Conservation (phyloP, 2,329 filamentous ascomycete species). For the Cryphonectria parasitica region DNA sequence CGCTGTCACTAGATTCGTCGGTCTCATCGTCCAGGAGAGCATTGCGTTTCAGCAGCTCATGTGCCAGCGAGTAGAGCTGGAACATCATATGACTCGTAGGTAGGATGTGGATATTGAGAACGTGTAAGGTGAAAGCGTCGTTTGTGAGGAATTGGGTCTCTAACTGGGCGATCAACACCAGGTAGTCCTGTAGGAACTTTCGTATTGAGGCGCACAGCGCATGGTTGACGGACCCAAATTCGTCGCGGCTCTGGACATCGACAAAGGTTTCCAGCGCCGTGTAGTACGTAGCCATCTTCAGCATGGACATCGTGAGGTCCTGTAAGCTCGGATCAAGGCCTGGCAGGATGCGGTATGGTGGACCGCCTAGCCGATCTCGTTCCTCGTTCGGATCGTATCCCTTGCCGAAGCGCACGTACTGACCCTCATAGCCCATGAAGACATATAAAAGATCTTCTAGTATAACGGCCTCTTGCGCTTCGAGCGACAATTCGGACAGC, state of each 20-base stretch:
- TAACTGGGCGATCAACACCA: slow-evolving; percentile 88
- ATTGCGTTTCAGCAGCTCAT: slow-evolving; percentile 87
- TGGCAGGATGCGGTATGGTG: slow-evolving; percentile 75
- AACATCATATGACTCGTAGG: slow-evolving; percentile 89
- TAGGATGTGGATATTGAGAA: slow-evolving; percentile 88
- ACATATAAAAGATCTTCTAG: slow-evolving; percentile 91
- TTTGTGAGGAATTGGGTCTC: slow-evolving; percentile 93
- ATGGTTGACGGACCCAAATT: slow-evolving; percentile 94
- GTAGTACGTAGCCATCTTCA: slow-evolving; percentile 94
- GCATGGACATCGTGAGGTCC: slow-evolving; percentile 84
- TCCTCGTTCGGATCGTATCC: slow-evolving; percentile 83
- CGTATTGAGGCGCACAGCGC: slow-evolving; percentile 94
- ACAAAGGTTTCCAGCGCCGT: slow-evolving; percentile 89
- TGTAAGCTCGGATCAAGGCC: slow-evolving; percentile 90
- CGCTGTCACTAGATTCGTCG: slow-evolving; percentile 72
- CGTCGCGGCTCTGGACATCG: slow-evolving; percentile 89
- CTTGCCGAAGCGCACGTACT: slow-evolving; percentile 87
- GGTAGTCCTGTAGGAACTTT: slow-evolving; percentile 88
- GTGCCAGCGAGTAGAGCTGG: slow-evolving; percentile 84
- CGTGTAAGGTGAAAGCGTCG: slow-evolving; percentile 85
- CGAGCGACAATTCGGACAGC: slow-evolving; percentile 72
- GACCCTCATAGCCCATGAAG: slow-evolving; percentile 98
- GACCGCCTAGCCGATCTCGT: slow-evolving; percentile 83
- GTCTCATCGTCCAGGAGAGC: slow-evolving; percentile 81
- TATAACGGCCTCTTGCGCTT: slow-evolving; percentile 83